Evolutionary conservation across 1,284 basidiomycete species (phyloP), one percentile per base, ranked within the genome.

Genomic region (Omphalotus olearius): DNA sequence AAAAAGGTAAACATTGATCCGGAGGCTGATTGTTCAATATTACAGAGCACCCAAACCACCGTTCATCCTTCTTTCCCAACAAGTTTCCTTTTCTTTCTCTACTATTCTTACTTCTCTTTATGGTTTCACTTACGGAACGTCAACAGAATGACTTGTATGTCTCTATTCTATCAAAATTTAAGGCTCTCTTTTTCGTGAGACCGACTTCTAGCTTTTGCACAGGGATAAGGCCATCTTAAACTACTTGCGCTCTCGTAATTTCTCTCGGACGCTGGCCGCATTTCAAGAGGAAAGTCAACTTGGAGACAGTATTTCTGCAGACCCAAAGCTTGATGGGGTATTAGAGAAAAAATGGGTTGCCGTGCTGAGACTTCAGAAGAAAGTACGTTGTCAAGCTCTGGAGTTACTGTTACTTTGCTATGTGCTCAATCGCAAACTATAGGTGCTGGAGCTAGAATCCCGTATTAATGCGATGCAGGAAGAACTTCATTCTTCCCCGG

Each of bases 361-460:
- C 5, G 41, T 42, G 6, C 18, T 42, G 6, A 20, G 41, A 6
- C 41, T 42, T 20, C 41, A 42, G 41, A 42, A 42, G 10, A 42
- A 42, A 14, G 20, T 14, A 2, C 5, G 30, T 33, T 7, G 3
- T 33, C 7, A 33, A 7, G n/a, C 5, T 6, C 14, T 20, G 5
- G 4, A 20, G n/a, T n/a, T n/a, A 17, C 13, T 10, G 6, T 5
- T 26, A 20, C 13, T 20, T 2, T 26, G 1, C 10, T 42, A 42
- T 6, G 17, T 11, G 13, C 41, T n/a, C n/a, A n/a, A n/a, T n/a
- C n/a, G n/a, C n/a, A n/a, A n/a, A n/a, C n/a, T n/a, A n/a, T n/a
- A 92, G 91, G 91, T 93, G 60, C 89, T 92, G 84, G 93, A 94
- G 66, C 77, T 95, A 16, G 93, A 96, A 69, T 80, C 83, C 36